Evolutionary conservation across 805 yeast species (phyloP).

Genomic region (Metschnikowia noctiluminum): DNA sequence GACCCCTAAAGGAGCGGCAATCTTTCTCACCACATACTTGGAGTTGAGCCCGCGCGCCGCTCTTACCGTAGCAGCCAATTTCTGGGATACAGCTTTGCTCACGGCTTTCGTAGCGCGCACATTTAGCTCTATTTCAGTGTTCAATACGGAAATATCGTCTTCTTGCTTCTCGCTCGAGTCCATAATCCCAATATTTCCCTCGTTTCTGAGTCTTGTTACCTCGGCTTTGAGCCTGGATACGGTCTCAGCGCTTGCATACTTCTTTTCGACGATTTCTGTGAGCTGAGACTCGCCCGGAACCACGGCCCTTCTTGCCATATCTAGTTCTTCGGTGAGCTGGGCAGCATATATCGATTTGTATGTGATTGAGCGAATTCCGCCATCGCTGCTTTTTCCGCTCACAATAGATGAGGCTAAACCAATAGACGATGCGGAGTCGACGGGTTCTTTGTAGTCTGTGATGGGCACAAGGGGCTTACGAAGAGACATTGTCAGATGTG

Average conservation of each 20-base stretch:
- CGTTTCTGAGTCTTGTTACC: constrained; percentile 22
- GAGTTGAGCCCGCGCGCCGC: constrained; percentile 1
- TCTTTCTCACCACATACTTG: constrained; percentile 5
- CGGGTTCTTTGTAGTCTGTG: constrained; percentile 21
- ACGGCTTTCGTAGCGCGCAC: constrained; percentile 9
- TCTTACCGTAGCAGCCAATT: neutral
- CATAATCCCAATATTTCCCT: constrained; percentile 3
- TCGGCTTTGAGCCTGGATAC: no score
- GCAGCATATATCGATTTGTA: constrained; percentile 39
- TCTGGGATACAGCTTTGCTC: constrained; percentile 2
- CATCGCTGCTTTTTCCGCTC: constrained; percentile 40
- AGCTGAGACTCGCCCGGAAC: constrained; percentile 16
- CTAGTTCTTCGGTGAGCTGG: constrained; percentile 33
- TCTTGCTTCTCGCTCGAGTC: neutral
- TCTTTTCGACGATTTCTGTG: constrained; percentile 19
- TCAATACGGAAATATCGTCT: constrained; percentile 9
- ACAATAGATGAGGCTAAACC: constrained; percentile 34
- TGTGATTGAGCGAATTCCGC: constrained; percentile 40
- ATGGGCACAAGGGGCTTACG: constrained; percentile 3
- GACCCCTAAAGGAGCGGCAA: constrained; percentile 3
- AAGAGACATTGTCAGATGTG: constrained; percentile 1
- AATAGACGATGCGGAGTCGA: constrained; percentile 19
- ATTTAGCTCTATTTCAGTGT: constrained; percentile 13
- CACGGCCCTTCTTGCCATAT: constrained; percentile 29
- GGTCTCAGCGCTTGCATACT: constrained; percentile 15